Conservation (phyloP, 345 rosid genomes). For the Geranium brycei region DNA sequence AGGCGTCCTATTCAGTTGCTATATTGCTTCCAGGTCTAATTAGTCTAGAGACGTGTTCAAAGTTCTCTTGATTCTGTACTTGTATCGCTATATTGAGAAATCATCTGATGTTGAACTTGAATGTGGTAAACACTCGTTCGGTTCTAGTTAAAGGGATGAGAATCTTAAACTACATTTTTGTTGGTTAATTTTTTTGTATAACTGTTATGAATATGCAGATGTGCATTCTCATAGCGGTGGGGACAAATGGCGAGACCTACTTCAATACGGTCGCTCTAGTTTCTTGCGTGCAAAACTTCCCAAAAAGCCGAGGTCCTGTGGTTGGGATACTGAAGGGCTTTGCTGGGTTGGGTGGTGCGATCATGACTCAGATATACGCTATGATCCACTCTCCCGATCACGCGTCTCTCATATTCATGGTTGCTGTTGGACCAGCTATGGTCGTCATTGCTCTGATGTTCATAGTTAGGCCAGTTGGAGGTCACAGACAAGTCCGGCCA, state of each 20-base stretch:
- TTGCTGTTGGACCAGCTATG: conserved; percentile 86
- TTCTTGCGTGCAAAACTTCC: conserved; percentile 93
- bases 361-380: conserved; percentile 74
- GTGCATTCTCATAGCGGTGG: conserved; percentile 83
- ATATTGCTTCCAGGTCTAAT: too few relatives aligned
- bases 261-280: conserved; percentile 87
- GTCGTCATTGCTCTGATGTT: conserved; percentile 67
- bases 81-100: too few relatives aligned
- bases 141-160: too few relatives aligned
- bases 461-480: conserved; percentile 80
- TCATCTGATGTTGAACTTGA: too few relatives aligned
- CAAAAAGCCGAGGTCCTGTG: conserved; percentile 92
- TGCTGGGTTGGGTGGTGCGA: conserved; percentile 96
- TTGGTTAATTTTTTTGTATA: too few relatives aligned
- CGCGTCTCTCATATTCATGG: conserved; percentile 86
- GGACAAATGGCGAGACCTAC: conserved; percentile 94
- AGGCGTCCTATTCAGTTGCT: too few relatives aligned
- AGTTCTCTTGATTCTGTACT: too few relatives aligned
- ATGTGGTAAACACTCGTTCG: too few relatives aligned
- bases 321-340: conserved; percentile 96
- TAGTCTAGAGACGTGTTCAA: too few relatives aligned
- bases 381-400: conserved; percentile 63
- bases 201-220: conserved; percentile 34
- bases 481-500: conserved; percentile 69
- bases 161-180: too few relatives aligned